A percentile compares a stretch with the other conserved stretches of the same genome.
Evolutionary conservation across 2,329 filamentous ascomycete species (phyloP).

Genomic region (Colletotrichum salicis): DNA sequence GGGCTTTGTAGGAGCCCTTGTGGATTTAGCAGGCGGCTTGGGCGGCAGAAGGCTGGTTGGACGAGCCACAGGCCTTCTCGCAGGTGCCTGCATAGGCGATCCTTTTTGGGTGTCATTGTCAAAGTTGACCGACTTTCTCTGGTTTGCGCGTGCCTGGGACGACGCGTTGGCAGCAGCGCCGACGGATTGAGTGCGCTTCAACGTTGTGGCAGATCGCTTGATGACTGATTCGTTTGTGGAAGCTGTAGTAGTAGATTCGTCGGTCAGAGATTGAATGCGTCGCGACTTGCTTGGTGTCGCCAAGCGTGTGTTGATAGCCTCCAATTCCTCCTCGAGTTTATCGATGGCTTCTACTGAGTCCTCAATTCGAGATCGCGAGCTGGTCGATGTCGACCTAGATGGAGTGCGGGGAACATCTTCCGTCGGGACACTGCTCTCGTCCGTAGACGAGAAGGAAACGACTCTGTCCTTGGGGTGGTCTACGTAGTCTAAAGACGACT

Average conservation of each 20-base stretch:
- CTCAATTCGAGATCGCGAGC: constrained; percentile 63
- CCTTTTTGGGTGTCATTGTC: constrained; percentile 43
- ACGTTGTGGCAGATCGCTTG: not conserved
- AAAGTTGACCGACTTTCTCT: constrained; percentile 51
- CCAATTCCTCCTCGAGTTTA: constrained; percentile 69
- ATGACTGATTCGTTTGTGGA: not conserved
- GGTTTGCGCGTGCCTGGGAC: constrained; percentile 46
- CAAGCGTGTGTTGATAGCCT: constrained; percentile 58
- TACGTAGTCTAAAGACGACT: not conserved
- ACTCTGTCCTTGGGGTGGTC: constrained; percentile 14
- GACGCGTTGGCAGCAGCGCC: constrained; percentile 55
- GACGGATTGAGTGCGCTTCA: constrained; percentile 45
- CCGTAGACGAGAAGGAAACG: constrained; percentile 21
- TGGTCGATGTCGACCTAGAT: constrained; percentile 35
- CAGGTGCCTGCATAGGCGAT: constrained; percentile 35
- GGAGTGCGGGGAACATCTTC: constrained; percentile 14
- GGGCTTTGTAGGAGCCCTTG: constrained; percentile 64
- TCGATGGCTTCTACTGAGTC: constrained; percentile 73
- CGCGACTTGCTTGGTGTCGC: constrained; percentile 41
- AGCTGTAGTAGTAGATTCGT: not conserved
- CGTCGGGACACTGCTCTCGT: constrained; percentile 1
- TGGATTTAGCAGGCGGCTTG: constrained; percentile 61
- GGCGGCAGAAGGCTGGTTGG: constrained; percentile 56
- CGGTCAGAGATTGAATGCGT: not conserved
- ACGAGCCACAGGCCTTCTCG: constrained; percentile 42